A percentile compares a stretch with the other conserved stretches of the same genome.
phyloP scores from a whole-genome alignment of 345 rosid genomes.

The Gossypium anomalum region DNA sequence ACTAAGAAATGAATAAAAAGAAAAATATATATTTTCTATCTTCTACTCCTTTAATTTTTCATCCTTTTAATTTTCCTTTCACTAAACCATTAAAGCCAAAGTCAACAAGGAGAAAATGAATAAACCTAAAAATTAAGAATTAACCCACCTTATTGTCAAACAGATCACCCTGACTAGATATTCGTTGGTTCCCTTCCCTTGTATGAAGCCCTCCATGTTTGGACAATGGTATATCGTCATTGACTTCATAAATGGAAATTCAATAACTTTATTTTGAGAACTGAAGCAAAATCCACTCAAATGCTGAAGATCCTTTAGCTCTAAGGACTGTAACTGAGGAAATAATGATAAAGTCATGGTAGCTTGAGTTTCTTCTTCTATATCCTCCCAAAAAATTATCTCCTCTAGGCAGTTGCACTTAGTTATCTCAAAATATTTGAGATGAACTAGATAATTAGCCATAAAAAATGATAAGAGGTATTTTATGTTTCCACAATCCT shows the following conservation, averaged over 20 bases:
- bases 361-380: not conserved
- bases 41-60: too few species aligned
- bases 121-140: not conserved
- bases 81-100: not conserved
- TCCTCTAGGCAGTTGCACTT: not conserved
- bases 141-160: not conserved
- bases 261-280: not conserved
- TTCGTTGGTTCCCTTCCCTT: not conserved
- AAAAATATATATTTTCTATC: too few species aligned
- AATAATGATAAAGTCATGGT: not conserved
- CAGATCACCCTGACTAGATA: not conserved
- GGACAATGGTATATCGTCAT: not conserved
- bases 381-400: not conserved
- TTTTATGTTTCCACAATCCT: not conserved
- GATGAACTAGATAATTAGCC: not conserved
- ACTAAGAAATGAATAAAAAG: too few species aligned
- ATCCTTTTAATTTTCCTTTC: too few species aligned
- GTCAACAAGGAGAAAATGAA: not conserved
- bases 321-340: not conserved
- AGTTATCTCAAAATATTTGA: not conserved
- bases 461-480: not conserved
- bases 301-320: not conserved
- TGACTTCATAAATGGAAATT: not conserved
- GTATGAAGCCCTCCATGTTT: not conserved
- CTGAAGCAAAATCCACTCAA: not conserved